Conservation (phyloP, 2,329 filamentous ascomycete species). For the Hypoxylon sp. region DNA sequence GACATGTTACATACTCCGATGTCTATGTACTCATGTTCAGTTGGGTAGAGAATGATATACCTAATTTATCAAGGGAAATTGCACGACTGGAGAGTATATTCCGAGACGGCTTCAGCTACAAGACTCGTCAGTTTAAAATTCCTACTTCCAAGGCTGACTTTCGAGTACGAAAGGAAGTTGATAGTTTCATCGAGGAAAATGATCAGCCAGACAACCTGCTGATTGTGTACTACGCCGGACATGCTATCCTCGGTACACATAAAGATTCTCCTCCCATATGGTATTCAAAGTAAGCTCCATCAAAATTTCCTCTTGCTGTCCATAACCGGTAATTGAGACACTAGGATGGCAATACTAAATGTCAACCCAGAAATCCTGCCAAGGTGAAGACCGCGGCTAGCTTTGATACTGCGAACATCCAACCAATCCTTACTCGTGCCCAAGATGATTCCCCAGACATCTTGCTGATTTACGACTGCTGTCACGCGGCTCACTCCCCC, state of each 20-base stretch:
- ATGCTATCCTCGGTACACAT: conserved; percentile 1
- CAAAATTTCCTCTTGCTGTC: too few relatives aligned
- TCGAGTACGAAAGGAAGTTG: background rate
- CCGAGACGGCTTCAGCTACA: background rate
- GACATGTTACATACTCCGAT: conserved; percentile 7
- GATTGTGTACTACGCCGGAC: conserved; percentile 15
- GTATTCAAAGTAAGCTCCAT: conserved; percentile 2
- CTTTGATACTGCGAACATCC: conserved; percentile 10
- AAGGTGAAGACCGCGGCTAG: too few relatives aligned
- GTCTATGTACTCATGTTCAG: conserved; percentile 8
- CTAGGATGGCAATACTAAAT: too few relatives aligned
- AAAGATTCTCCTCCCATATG: conserved; percentile 13
- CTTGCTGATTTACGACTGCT: conserved; percentile 11
- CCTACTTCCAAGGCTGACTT: conserved; percentile 1
- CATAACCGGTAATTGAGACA: too few relatives aligned
- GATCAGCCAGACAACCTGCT: conserved; percentile 4
- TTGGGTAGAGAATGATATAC: conserved; percentile 8
- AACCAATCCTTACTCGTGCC: conserved; percentile 9
- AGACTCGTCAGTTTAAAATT: background rate
- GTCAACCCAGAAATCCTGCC: too few relatives aligned
- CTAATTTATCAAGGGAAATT: background rate
- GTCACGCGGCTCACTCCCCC: background rate
- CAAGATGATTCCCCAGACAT: conserved; percentile 12
- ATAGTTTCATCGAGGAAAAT: conserved; percentile 3
- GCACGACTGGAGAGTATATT: background rate